A percentile compares a stretch with the other conserved stretches of the same genome.
phyloP scores from a whole-genome alignment of 2,329 filamentous ascomycete genomes.

The Rhexocercosporidium sp. region DNA sequence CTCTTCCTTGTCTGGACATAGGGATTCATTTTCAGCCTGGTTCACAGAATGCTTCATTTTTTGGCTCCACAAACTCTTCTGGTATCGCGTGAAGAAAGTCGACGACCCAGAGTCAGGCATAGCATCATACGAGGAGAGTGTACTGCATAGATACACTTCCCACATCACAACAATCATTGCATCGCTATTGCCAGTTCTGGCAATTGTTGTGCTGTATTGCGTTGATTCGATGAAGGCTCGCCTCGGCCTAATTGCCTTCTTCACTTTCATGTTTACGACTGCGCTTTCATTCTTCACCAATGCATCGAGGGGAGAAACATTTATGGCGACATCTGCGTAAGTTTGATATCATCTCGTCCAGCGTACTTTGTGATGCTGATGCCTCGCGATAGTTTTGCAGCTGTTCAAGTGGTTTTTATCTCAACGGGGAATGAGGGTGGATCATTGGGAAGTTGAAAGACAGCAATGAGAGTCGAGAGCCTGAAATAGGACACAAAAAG shows the following conservation, averaged over 20 bases:
- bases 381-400: constrained; percentile 11
- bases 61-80: constrained; percentile 4
- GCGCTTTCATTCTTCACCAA: constrained; percentile 26
- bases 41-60: background rate
- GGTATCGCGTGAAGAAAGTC: constrained; percentile 1
- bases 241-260: constrained; percentile 24
- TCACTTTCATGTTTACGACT: constrained; percentile 27
- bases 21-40: constrained; percentile 8
- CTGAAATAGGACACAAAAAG: background rate
- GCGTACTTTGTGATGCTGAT: background rate
- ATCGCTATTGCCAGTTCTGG: constrained; percentile 25
- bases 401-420: constrained; percentile 27
- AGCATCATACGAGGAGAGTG: background rate
- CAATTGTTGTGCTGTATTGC: constrained; percentile 28
- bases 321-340: constrained; percentile 30
- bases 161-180: constrained; percentile 14
- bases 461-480: background rate
- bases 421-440: background rate
- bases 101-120: constrained; percentile 9
- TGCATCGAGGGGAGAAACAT: constrained; percentile 26
- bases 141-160: background rate
- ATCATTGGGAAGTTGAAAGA: background rate
- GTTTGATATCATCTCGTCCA: background rate
- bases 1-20: background rate
- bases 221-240: constrained; percentile 10